phyloP scores from a whole-genome alignment of 2,329 filamentous ascomycete genomes.

The Aspergillus novofumigatus region DNA sequence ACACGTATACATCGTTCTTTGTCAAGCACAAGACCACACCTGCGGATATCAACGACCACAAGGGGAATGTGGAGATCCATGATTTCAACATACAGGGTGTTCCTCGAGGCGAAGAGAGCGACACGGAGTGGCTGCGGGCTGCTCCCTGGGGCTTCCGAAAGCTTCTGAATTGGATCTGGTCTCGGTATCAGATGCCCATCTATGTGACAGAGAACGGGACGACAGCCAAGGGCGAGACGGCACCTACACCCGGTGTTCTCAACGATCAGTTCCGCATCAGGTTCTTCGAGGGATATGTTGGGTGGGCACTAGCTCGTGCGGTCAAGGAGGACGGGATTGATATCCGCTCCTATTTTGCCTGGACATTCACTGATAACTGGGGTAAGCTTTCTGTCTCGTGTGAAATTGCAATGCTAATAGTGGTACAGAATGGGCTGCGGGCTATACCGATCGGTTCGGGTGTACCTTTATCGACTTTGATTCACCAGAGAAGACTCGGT shows the following conservation, averaged over 20 bases:
- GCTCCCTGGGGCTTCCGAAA: conserved; percentile 69
- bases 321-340: conserved; percentile 64
- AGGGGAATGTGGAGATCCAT: conserved; percentile 67
- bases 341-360: conserved; percentile 72
- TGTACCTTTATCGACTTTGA: conserved; percentile 73
- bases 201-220: conserved; percentile 84
- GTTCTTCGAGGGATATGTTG: conserved; percentile 71
- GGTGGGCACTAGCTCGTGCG: conserved; percentile 58
- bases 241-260: conserved; percentile 62
- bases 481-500: conserved; percentile 63
- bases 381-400: conserved; percentile 36
- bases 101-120: conserved; percentile 70
- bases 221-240: conserved; percentile 71
- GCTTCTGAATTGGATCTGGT: conserved; percentile 66
- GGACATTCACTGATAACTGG: conserved; percentile 67
- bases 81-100: conserved; percentile 65
- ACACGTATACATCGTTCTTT: conserved; percentile 81
- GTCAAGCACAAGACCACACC: conserved; percentile 63
- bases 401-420: not conserved
- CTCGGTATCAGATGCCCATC: conserved; percentile 69
- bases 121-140: conserved; percentile 72
- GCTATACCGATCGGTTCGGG: conserved; percentile 75
- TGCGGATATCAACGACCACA: conserved; percentile 56
- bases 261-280: conserved; percentile 71
- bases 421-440: conserved; percentile 69